Conservation (phyloP, 805 yeast species). For the Saccharomycopsis amapae region DNA sequence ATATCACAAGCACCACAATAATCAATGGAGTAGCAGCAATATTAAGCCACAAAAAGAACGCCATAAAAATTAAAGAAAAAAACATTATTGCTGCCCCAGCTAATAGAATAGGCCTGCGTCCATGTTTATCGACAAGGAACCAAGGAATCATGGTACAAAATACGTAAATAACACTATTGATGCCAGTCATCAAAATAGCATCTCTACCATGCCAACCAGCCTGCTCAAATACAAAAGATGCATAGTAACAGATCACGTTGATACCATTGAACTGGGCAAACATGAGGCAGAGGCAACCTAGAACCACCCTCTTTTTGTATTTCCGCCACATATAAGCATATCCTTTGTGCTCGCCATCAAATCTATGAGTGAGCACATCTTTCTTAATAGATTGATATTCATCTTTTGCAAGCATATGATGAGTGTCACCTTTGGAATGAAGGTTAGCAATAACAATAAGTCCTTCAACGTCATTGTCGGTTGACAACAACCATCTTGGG, state of each 20-base stretch:
- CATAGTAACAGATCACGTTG: constrained; percentile 86
- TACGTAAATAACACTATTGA: constrained; percentile 55
- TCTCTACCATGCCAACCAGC: constrained; percentile 91
- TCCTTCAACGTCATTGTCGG: constrained; percentile 76
- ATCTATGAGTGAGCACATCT: constrained; percentile 61
- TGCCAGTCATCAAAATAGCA: constrained; percentile 88
- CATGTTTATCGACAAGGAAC: constrained; percentile 88
- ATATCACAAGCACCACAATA: constrained; percentile 70
- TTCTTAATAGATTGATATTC: constrained; percentile 82
- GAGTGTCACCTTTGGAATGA: constrained; percentile 70
- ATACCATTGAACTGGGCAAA: constrained; percentile 94
- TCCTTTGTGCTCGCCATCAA: constrained; percentile 70
- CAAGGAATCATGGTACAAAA: constrained; percentile 79
- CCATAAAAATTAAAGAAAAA: constrained; percentile 53
- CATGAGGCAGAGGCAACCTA: constrained; percentile 86
- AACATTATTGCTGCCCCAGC: constrained; percentile 81
- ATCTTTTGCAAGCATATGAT: constrained; percentile 56
- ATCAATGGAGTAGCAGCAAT: constrained; percentile 50
- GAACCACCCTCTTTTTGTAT: constrained; percentile 69
- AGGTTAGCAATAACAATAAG: constrained; percentile 77
- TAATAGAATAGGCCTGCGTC: constrained; percentile 75
- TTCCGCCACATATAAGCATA: constrained; percentile 69
- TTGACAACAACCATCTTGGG: constrained; percentile 84
- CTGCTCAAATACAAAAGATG: constrained; percentile 87
- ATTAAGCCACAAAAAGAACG: constrained; percentile 50